phyloP scores from a whole-genome alignment of 257 asterid genomes.

The Echium plantagineum region DNA sequence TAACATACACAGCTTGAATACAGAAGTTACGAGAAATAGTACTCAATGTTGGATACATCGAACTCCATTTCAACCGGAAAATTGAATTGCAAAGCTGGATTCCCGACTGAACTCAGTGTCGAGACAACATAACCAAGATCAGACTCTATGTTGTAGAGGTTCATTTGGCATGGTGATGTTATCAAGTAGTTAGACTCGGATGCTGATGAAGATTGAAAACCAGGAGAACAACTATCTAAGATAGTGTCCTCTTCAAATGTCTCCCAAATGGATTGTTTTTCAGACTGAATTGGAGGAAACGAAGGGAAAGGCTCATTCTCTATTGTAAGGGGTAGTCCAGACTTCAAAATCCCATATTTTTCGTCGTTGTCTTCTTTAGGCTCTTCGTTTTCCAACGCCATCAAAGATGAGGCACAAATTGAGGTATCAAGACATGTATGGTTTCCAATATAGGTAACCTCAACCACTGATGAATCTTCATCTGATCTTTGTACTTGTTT shows the following conservation, averaged over 20 bases:
- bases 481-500: slow-evolving; percentile 65
- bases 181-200: too few species aligned
- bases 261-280: too few species aligned
- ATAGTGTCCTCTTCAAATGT: too few species aligned
- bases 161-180: slow-evolving; percentile 20
- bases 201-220: too few species aligned
- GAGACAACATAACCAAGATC: background rate
- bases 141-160: slow-evolving; percentile 17
- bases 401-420: background rate
- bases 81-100: background rate
- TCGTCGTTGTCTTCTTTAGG: slow-evolving; percentile 9
- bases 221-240: too few species aligned
- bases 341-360: background rate
- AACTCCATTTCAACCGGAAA: too few species aligned
- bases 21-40: too few species aligned
- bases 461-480: slow-evolving; percentile 35
- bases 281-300: background rate
- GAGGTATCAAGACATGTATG: slow-evolving; percentile 36
- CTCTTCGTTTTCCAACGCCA: slow-evolving; percentile 14
- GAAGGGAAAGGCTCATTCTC: background rate
- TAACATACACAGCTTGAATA: too few species aligned
- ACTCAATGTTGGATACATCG: too few species aligned
- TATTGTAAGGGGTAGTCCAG: too few species aligned
- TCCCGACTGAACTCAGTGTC: background rate
- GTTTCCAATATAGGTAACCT: slow-evolving; percentile 51